A percentile compares a stretch with the other conserved stretches of the same genome.
These are phyloP conservation scores for Ascosphaera apis DNA, from an alignment of 2,329 filamentous ascomycete species.

Conservation along the genomic window DNA sequence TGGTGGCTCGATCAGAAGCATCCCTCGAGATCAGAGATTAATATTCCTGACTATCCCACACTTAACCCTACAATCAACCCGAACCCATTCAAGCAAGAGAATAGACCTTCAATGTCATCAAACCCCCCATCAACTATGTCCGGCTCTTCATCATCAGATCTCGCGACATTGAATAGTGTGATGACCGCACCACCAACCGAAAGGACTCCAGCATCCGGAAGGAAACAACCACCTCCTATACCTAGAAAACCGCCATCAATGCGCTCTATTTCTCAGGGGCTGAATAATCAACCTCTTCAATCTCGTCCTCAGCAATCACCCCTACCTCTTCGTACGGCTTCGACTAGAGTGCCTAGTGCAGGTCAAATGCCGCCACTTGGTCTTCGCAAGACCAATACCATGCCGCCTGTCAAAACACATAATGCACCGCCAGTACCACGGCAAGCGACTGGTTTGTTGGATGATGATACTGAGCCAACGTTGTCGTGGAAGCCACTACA, in stretches of 20 bases:
- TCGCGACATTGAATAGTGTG: conserved; percentile 1
- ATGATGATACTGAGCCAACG: conserved; percentile 7
- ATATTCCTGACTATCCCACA: conserved; percentile 24
- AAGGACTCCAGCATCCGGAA: neutral
- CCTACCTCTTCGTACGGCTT: too few relatives aligned
- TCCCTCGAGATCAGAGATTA: too few relatives aligned
- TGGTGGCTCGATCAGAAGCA: conserved; percentile 37
- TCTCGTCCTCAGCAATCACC: conserved; percentile 6
- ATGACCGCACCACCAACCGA: neutral
- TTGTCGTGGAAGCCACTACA: conserved; percentile 14
- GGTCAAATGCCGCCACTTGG: conserved; percentile 5
- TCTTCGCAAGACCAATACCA: conserved; percentile 16
- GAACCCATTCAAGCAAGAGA: conserved; percentile 56
- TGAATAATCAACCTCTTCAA: conserved; percentile 8
- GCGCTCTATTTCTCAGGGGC: conserved; percentile 1
- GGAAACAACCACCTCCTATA: conserved; percentile 3
- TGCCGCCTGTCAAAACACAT: conserved; percentile 15
- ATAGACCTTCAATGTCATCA: conserved; percentile 64
- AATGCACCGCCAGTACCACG: conserved; percentile 29
- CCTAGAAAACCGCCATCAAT: conserved; percentile 3
- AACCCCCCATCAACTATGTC: conserved; percentile 5
- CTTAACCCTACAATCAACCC: conserved; percentile 52
- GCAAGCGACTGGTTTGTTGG: conserved; percentile 7
- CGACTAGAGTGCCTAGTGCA: too few relatives aligned
- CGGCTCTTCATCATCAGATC: neutral